Conservation (phyloP, 352 stramenopile species). For the Pythium insidiosum region DNA sequence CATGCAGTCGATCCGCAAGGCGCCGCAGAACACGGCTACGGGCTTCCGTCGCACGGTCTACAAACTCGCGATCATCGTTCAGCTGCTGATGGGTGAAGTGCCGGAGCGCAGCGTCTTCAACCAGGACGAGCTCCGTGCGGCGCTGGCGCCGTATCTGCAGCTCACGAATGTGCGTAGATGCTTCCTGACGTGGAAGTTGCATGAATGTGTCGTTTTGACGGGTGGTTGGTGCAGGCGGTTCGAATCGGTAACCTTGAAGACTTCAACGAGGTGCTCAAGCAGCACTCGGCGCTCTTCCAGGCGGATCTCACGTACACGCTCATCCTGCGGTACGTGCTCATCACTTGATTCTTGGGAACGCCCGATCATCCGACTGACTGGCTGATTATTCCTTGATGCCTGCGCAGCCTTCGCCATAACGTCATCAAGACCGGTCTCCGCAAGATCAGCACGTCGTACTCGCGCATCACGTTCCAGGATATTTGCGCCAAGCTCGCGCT, state of each 20-base stretch:
- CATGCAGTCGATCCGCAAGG: constrained; percentile 95
- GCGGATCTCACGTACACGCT: constrained; percentile 94
- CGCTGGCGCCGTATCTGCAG: constrained; percentile 92
- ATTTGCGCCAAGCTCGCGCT: constrained; percentile 93
- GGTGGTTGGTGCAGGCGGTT: constrained; percentile 69
- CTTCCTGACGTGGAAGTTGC: not conserved
- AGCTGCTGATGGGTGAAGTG: constrained; percentile 98
- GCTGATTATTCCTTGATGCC: not conserved
- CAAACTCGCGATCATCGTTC: constrained; percentile 95
- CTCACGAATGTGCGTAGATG: constrained; percentile 84
- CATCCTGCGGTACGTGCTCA: constrained; percentile 83
- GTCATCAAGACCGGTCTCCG: constrained; percentile 98
- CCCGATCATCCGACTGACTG: not conserved
- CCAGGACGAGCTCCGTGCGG: constrained; percentile 79
- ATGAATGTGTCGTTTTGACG: not conserved
- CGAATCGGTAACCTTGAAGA: constrained; percentile 93
- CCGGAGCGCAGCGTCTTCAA: constrained; percentile 94
- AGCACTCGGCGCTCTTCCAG: constrained; percentile 84
- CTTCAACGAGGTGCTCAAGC: constrained; percentile 89
- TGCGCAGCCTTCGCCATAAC: constrained; percentile 93
- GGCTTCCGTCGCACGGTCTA: constrained; percentile 96
- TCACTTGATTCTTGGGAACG: not conserved
- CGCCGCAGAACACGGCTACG: constrained; percentile 92
- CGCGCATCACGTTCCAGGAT: constrained; percentile 84
- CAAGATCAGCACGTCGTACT: constrained; percentile 96